Percentiles rank a stretch among this genome's conserved stretches.
Conservation (phyloP, 1,139 yeast species). For the Nakaseomyces bracarensis region DNA sequence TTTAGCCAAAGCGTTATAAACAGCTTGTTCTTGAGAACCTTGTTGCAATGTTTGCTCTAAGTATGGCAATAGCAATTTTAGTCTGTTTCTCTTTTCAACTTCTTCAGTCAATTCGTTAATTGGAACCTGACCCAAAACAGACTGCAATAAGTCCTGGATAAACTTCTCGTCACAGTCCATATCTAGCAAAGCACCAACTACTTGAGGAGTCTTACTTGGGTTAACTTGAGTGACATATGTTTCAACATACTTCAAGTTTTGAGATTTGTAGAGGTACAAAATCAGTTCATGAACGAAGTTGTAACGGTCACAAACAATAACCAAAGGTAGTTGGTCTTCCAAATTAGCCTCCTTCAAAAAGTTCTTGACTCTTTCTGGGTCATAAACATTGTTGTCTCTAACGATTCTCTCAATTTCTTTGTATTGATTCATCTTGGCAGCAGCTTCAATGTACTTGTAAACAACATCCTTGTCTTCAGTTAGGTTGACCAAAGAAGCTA, state of each 20-base stretch:
- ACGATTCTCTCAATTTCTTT: slow-evolving; percentile 94
- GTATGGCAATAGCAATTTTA: slow-evolving; percentile 85
- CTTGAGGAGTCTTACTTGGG: slow-evolving; percentile 93
- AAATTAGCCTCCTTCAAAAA: slow-evolving; percentile 88
- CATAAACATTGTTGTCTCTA: slow-evolving; percentile 87
- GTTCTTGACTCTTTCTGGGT: slow-evolving; percentile 95
- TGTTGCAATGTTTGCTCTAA: slow-evolving; percentile 81
- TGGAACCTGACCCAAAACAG: slow-evolving; percentile 94
- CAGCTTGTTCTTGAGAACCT: slow-evolving; percentile 86
- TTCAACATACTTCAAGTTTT: slow-evolving; percentile 91
- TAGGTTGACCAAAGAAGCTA: slow-evolving; percentile 86
- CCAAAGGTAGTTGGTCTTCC: slow-evolving; percentile 92
- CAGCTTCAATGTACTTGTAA: slow-evolving; percentile 90
- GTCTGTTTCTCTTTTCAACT: slow-evolving; percentile 92
- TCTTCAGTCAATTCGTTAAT: slow-evolving; percentile 81
- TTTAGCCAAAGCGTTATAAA: slow-evolving; percentile 90
- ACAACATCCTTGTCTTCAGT: slow-evolving; percentile 94
- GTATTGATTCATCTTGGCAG: slow-evolving; percentile 81
- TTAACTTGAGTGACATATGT: slow-evolving; percentile 96
- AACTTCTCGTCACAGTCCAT: slow-evolving; percentile 94
- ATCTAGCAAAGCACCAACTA: slow-evolving; percentile 88
- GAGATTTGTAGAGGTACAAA: slow-evolving; percentile 86
- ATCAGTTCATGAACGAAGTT: slow-evolving; percentile 89
- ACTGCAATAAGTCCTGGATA: slow-evolving; percentile 68
- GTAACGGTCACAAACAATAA: slow-evolving; percentile 91